A percentile compares a stretch with the other conserved stretches of the same genome.
Evolutionary conservation across 257 asterid species (phyloP).

Genomic region (Fraxinus americana): DNA sequence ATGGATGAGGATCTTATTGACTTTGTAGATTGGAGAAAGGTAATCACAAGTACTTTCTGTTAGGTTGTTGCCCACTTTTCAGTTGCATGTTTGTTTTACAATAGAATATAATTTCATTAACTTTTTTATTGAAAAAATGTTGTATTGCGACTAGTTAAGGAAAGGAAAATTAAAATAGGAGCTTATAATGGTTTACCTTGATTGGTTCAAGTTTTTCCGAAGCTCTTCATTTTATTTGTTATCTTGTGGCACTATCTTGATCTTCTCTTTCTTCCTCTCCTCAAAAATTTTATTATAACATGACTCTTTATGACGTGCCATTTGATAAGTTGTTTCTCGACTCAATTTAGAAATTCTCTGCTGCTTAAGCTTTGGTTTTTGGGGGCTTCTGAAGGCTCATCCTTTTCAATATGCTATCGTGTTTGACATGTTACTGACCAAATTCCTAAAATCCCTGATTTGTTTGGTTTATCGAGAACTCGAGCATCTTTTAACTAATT

Average conservation of each 20-base stretch:
- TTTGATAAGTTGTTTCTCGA: neutral
- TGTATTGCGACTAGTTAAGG: neutral
- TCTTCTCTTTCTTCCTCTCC: constrained; percentile 3
- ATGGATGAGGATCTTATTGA: constrained; percentile 90
- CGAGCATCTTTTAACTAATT: neutral
- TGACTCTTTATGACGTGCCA: neutral
- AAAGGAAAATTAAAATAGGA: neutral
- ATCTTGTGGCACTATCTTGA: neutral
- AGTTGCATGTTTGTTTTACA: constrained; percentile 16
- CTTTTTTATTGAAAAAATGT: constrained; percentile 2
- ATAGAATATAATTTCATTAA: neutral
- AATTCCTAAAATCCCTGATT: neutral
- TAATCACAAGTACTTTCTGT: constrained; percentile 30
- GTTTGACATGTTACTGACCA: constrained; percentile 8
- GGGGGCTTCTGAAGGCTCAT: constrained; percentile 5
- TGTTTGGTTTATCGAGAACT: neutral
- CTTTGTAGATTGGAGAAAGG: constrained; percentile 93
- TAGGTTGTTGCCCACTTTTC: constrained; percentile 13
- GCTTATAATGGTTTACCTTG: neutral
- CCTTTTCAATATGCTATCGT: neutral
- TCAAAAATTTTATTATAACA: neutral
- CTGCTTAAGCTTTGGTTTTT: constrained; percentile 1
- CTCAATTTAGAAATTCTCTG: neutral
- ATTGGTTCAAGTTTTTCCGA: neutral
- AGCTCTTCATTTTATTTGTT: neutral